Conservation (phyloP, 2,329 filamentous ascomycete genomes). For the Harringtonia aguacate region DNA sequence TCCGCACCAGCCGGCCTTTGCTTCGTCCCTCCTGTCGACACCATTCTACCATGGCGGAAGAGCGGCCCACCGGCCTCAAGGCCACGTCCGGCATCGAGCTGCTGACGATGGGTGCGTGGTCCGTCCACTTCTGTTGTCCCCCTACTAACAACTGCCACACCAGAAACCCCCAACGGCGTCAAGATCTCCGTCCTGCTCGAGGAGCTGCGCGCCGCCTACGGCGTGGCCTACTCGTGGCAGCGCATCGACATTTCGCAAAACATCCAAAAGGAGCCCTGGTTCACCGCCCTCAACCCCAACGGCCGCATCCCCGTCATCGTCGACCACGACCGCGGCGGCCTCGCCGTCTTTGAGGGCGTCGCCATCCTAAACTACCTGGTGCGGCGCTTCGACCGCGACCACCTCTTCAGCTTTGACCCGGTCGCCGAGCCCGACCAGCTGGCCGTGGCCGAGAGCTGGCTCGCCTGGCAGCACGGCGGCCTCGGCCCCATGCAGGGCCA, state of each 20-base stretch:
- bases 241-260: constrained; percentile 48
- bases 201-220: constrained; percentile 56
- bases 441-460: constrained; percentile 45
- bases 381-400: constrained; percentile 33
- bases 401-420: constrained; percentile 15
- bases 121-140: too few species aligned
- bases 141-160: background rate
- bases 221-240: constrained; percentile 48
- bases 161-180: constrained; percentile 40
- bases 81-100: constrained; percentile 55
- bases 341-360: constrained; percentile 63
- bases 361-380: constrained; percentile 47
- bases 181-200: constrained; percentile 53
- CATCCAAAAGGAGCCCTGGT: constrained; percentile 59
- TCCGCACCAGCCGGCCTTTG: too few species aligned
- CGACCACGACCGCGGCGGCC: constrained; percentile 50
- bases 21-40: too few species aligned
- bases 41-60: constrained; percentile 21
- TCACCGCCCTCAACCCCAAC: constrained; percentile 50
- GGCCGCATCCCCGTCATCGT: constrained; percentile 56
- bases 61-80: constrained; percentile 42
- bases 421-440: constrained; percentile 18
- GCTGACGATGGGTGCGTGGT: constrained; percentile 39
- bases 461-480: constrained; percentile 64
- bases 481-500: constrained; percentile 65